Evolutionary conservation across 441 rosid genomes (phyloP).

Genomic region (Adansonia madagascariensis): DNA sequence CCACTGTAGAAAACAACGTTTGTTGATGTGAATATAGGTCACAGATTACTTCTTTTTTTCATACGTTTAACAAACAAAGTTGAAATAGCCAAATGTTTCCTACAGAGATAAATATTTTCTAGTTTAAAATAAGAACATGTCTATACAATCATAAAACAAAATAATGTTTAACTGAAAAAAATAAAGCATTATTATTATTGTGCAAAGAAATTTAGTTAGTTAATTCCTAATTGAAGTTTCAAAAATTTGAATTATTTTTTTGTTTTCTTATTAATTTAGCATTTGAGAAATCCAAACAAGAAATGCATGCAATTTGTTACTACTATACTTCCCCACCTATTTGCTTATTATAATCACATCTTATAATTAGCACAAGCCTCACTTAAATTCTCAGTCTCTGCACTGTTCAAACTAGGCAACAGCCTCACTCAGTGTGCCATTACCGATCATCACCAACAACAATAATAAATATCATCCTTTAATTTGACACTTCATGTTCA

Average conservation of each 20-base stretch:
- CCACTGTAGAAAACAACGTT: background rate
- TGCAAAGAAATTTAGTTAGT: background rate
- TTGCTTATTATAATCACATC: background rate
- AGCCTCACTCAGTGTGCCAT: background rate
- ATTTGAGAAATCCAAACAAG: background rate
- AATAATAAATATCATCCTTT: background rate
- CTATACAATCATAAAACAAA: background rate
- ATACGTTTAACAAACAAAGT: background rate
- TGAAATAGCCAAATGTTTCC: background rate
- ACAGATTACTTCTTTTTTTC: background rate
- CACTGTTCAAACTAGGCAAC: background rate
- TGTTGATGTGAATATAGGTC: background rate
- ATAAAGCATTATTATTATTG: background rate
- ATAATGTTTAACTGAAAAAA: background rate
- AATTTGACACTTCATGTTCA: background rate
- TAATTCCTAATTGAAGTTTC: background rate
- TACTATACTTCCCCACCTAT: background rate
- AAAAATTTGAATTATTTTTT: background rate
- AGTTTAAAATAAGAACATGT: too few species aligned
- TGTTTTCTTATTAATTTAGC: background rate
- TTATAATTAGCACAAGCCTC: background rate
- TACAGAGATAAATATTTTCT: too few species aligned
- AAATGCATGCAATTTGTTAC: background rate
- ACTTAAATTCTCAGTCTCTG: background rate
- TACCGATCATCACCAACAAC: background rate